Percentiles rank a stretch among this genome's conserved stretches.
Conservation (phyloP, 176 grass and related monocot species). For the Triticum monococcum region DNA sequence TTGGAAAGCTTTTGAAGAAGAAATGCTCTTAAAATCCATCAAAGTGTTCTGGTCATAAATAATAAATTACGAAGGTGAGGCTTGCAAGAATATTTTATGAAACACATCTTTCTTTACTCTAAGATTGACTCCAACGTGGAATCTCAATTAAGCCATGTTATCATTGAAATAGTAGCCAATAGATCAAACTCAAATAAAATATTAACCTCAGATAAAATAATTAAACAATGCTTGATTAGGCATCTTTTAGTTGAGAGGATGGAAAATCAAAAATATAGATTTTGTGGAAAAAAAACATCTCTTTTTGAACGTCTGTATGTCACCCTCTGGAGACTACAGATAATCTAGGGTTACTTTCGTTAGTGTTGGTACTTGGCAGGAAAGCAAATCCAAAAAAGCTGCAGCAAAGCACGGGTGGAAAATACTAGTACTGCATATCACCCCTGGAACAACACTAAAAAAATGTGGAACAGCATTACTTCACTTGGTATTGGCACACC, state of each 20-base stretch:
- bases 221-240: not conserved
- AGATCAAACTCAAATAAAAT: not conserved
- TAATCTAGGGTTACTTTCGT: not conserved
- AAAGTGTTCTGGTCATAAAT: constrained; percentile 66
- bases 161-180: not conserved
- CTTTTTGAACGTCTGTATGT: not conserved
- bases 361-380: not conserved
- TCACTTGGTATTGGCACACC: not conserved
- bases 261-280: not conserved
- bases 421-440: constrained; percentile 10
- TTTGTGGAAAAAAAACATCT: not conserved
- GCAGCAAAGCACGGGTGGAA: not conserved
- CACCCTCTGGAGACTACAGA: not conserved
- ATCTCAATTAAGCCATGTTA: not conserved
- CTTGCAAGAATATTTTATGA: not conserved
- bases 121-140: not conserved
- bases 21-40: constrained; percentile 74
- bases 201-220: not conserved
- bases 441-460: not conserved
- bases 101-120: not conserved
- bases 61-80: too few species aligned
- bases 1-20: constrained; percentile 76
- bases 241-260: not conserved
- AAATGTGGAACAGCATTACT: not conserved
- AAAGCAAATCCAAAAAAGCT: not conserved